Percentiles rank a stretch among this genome's conserved stretches.
These are phyloP conservation scores for Cladophialophora bantiana DNA, from an alignment of 2,329 filamentous ascomycete species.

Conservation along the genomic window DNA sequence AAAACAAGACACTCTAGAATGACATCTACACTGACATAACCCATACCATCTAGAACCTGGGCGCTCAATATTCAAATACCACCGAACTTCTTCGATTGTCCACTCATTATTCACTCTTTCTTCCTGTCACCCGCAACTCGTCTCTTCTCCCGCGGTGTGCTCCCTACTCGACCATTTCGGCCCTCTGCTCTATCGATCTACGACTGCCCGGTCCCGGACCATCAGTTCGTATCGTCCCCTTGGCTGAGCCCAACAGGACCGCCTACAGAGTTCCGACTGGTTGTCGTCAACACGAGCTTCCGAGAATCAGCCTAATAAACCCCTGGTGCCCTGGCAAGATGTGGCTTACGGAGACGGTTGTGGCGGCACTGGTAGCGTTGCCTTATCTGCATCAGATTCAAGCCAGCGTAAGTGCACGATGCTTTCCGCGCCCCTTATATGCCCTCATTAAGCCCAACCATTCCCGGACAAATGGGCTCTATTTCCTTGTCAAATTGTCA, in stretches of 20 bases:
- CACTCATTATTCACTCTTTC: slow-evolving; percentile 15
- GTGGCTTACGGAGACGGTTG: slow-evolving; percentile 31
- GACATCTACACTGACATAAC: slow-evolving; percentile 13
- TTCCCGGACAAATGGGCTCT: slow-evolving; percentile 3
- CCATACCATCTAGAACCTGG: slow-evolving; percentile 10
- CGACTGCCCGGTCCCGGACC: neutral
- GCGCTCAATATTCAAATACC: slow-evolving; percentile 23
- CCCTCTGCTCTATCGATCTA: neutral
- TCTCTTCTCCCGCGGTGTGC: slow-evolving; percentile 4
- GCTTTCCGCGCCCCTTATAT: neutral
- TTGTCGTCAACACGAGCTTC: slow-evolving; percentile 25
- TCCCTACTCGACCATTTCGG: neutral
- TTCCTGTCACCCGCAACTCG: slow-evolving; percentile 14
- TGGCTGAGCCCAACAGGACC: slow-evolving; percentile 3
- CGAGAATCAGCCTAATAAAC: slow-evolving; percentile 25
- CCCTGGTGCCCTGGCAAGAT: slow-evolving; percentile 17
- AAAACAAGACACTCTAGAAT: neutral
- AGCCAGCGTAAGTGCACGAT: slow-evolving; percentile 30
- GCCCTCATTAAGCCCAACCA: slow-evolving; percentile 10
- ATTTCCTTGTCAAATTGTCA: slow-evolving; percentile 8
- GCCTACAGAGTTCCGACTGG: slow-evolving; percentile 8
- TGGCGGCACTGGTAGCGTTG: slow-evolving; percentile 31
- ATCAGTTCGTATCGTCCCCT: slow-evolving; percentile 5
- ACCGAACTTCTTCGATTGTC: slow-evolving; percentile 5
- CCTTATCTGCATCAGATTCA: slow-evolving; percentile 26